Base-by-base conservation (phyloP, 371 early-diverging fungal genomes). In the Mortierella sp. region DNA sequence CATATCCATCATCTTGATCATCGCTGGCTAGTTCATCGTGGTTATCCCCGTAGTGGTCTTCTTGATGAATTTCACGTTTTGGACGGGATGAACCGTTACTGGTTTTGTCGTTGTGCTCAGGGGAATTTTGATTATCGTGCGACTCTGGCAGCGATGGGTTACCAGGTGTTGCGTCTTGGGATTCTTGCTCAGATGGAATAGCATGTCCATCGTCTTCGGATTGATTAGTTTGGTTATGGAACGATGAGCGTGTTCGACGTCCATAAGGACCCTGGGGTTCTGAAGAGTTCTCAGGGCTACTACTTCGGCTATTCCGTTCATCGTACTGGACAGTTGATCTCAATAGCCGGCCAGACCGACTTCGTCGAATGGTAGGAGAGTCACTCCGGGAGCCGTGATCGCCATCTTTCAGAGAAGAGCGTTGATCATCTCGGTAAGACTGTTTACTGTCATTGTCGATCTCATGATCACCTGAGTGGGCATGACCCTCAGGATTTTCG, bases 291-390 rank as follows among this genome's bases (percentile, higher is more conserved):
- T 74, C 69, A 3, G 69, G 68, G 19, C 71, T 70, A 26, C 53
- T 67, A 31, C 68, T 61, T 32, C 68, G 71, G 35, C 67, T 70
- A 29, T 63, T 64, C 22, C 71, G 66, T 34, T 76, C 76, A 22
- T 76, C 71, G 49, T 76, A 70, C 42, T 76, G 76, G 32, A 76
- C 76, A 0, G 71, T 76, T 22, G 76, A 70, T 63, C 76, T 61
- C 63, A 76, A 54, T 9, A 61, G 45, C 12, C 76, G 66, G 15
- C 76, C 76, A 19, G 76, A 76, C 49, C 76, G 63, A 53, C 76
- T 76, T 53, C 76, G 63, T 22, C 76, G 76, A 58, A 70, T 51
- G 26, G 57, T 63, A 28, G 37, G 64, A 9, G 58, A 43, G 12
- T 64, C 58, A 56, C 43, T 40, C 17, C 35, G 47, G 34, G 47